Conservation (phyloP, 176 grass and related monocot genomes). For the sorghum (Sorghum bicolor) region DNA sequence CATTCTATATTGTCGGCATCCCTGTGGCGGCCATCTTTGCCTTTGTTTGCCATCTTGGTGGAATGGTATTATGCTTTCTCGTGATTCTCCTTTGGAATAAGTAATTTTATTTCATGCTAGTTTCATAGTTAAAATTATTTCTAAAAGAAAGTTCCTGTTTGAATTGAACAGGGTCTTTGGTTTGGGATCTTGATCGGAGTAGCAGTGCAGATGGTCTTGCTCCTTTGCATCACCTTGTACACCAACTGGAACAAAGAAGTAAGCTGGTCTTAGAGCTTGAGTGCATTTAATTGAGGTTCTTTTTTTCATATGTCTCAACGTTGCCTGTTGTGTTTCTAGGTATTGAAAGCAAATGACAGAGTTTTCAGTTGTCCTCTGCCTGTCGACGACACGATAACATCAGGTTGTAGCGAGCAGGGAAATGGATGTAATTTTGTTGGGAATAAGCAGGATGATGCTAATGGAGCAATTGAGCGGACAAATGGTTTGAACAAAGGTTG, state of each 20-base stretch:
- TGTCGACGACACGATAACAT: background rate
- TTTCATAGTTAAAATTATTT: background rate
- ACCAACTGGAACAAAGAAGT: constrained; percentile 11
- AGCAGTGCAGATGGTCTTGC: constrained; percentile 4
- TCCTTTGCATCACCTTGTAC: background rate
- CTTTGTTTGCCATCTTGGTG: background rate
- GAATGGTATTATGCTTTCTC: background rate
- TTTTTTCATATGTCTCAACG: background rate
- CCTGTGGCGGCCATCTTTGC: background rate
- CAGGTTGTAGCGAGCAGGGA: background rate
- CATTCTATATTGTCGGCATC: constrained; percentile 10
- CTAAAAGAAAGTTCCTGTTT: background rate
- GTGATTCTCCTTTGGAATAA: background rate
- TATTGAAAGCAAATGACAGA: background rate
- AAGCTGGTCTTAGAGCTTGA: background rate
- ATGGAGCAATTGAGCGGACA: background rate
- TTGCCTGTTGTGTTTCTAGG: background rate
- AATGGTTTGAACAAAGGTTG: background rate
- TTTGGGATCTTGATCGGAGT: constrained; percentile 3
- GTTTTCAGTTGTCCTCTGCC: background rate
- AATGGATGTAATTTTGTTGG: background rate
- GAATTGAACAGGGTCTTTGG: background rate
- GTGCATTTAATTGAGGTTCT: background rate
- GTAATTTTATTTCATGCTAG: no score
- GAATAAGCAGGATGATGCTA: background rate